phyloP scores from a whole-genome alignment of 1,284 basidiomycete genomes.

The Tilletiaria anomala region DNA sequence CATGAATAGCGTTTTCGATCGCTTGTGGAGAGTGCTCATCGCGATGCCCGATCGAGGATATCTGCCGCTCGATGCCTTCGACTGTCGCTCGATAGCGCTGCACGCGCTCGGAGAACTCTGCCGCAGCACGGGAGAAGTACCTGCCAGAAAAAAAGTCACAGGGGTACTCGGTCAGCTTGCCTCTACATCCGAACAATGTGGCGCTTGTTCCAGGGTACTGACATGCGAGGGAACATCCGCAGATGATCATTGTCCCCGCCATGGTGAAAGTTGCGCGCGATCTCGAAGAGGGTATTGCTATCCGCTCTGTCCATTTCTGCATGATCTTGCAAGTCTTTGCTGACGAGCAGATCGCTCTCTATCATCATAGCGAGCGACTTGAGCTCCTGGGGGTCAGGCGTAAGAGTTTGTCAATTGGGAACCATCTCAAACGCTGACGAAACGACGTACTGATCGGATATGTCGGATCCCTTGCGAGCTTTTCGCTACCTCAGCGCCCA shows the following conservation, averaged over 20 bases:
- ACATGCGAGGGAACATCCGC: slow-evolving; percentile 12
- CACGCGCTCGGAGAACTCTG: slow-evolving; percentile 22
- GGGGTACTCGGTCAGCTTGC: no score
- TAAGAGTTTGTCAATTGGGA: not conserved
- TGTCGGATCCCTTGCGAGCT: not conserved
- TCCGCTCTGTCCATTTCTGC: slow-evolving; percentile 29
- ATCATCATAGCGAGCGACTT: slow-evolving; percentile 21
- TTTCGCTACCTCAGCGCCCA: slow-evolving; percentile 4
- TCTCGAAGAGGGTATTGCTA: slow-evolving; percentile 21
- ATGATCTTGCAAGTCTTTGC: slow-evolving; percentile 8
- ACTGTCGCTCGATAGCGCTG: slow-evolving; percentile 26
- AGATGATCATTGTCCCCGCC: slow-evolving; percentile 2
- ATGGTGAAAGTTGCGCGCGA: slow-evolving; percentile 20
- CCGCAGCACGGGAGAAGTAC: slow-evolving; percentile 22
- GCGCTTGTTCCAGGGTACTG: no score
- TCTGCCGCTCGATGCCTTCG: slow-evolving; percentile 31
- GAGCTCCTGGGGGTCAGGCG: slow-evolving; percentile 5
- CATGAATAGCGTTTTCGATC: slow-evolving; percentile 28
- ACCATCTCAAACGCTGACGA: not conserved
- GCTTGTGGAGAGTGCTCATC: slow-evolving; percentile 25
- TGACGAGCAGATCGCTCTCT: slow-evolving; percentile 15
- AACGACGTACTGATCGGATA: slow-evolving; percentile 3
- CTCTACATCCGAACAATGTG: no score
- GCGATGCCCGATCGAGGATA: slow-evolving; percentile 14
- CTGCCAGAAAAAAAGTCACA: slow-evolving; percentile 1